Conservation (phyloP, 164 flowering plant species). For the Berberis vulgaris region DNA sequence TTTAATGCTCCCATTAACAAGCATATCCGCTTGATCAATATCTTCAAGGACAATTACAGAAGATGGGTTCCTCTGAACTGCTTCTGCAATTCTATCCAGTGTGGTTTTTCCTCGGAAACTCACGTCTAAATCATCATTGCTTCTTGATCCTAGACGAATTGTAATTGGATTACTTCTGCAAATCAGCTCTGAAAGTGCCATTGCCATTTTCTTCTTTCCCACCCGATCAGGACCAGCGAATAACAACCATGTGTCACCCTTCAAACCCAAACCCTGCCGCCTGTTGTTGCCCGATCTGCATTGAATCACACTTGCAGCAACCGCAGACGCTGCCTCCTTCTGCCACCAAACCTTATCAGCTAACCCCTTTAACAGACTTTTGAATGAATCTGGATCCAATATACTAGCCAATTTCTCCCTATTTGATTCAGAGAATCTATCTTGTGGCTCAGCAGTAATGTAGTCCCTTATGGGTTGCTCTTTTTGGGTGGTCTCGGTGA, state of each 20-base stretch:
- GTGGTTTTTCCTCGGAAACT: conserved; percentile 79
- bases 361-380: conserved; percentile 72
- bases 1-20: conserved; percentile 61
- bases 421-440: conserved; percentile 19
- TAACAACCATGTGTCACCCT: conserved; percentile 72
- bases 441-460: conserved; percentile 47
- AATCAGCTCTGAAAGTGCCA: conserved; percentile 60
- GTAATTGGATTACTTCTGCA: conserved; percentile 39
- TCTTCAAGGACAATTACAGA: conserved; percentile 78
- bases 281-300: conserved; percentile 59
- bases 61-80: conserved; percentile 66
- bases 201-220: conserved; percentile 86
- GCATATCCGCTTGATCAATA: conserved; percentile 64
- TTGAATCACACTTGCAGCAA: conserved; percentile 55
- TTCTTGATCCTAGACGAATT: conserved; percentile 52
- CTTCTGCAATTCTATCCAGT: conserved; percentile 69
- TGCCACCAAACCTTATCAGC: conserved; percentile 85
- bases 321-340: conserved; percentile 69
- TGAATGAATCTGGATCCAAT: conserved; percentile 66
- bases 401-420: conserved; percentile 28
- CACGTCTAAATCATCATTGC: conserved; percentile 23
- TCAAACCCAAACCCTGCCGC: conserved; percentile 40
- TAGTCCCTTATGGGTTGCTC: conserved; percentile 40
- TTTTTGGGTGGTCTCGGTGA: conserved; percentile 13
- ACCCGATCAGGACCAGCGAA: conserved; percentile 80